Conservation (phyloP, 306 rosid species). For the Glycyrrhiza uralensis region DNA sequence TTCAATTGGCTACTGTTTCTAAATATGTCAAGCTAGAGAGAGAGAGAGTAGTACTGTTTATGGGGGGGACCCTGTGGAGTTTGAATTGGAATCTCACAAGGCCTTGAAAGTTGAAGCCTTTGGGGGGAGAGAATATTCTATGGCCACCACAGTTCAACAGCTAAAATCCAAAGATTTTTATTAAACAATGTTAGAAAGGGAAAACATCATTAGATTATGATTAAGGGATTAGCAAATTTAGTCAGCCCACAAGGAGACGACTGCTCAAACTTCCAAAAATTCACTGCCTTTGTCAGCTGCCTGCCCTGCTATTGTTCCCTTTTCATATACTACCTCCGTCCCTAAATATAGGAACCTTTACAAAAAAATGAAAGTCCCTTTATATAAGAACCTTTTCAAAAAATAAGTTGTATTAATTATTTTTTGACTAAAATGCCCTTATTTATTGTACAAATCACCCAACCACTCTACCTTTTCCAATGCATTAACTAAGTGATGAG, state of each 20-base stretch:
- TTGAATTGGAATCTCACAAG: slow-evolving; percentile 57
- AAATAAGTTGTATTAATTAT: no score
- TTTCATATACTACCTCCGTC: not conserved
- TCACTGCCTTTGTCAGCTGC: slow-evolving; percentile 90
- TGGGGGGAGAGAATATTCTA: slow-evolving; percentile 84
- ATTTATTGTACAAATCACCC: no score
- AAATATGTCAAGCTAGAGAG: slow-evolving; percentile 25
- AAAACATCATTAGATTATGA: slow-evolving; percentile 88
- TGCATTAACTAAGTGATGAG: no score
- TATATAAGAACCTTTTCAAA: no score
- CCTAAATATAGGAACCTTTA: no score
- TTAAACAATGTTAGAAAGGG: slow-evolving; percentile 66
- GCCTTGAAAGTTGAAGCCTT: slow-evolving; percentile 82
- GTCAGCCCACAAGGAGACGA: slow-evolving; percentile 93
- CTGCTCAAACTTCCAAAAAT: slow-evolving; percentile 83
- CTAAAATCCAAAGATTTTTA: slow-evolving; percentile 71
- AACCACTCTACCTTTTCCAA: no score
- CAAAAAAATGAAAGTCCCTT: no score
- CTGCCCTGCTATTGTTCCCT: slow-evolving; percentile 39
- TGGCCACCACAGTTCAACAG: slow-evolving; percentile 68
- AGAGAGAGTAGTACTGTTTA: slow-evolving; percentile 13
- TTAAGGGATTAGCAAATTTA: slow-evolving; percentile 48
- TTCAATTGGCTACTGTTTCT: slow-evolving; percentile 33
- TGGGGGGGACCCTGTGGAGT: slow-evolving; percentile 26
- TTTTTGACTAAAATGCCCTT: no score